Evolutionary conservation across 2,329 filamentous ascomycete species (phyloP), one percentile per base, ranked within the genome.

Genomic region (Madurella fahalii): DNA sequence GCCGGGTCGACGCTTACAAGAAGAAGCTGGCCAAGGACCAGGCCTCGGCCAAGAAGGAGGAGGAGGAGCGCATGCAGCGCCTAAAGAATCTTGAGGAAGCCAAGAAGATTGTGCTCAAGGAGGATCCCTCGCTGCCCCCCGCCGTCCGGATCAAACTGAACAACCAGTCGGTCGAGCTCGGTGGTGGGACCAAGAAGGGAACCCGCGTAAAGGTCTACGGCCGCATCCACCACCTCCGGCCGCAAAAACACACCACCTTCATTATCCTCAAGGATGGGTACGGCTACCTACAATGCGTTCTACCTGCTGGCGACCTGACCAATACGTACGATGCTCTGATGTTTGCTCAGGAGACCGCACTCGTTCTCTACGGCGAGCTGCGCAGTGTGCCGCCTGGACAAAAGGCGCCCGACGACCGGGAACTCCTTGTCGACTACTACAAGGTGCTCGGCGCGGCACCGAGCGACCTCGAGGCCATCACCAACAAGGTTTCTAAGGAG

Each of bases 251-350:
- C 67, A 82, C 90, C 60, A 85, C 90, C 53, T 96, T 96, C 73
- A 79, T 96, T 67, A 93, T 87, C n/a, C 76, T 96, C 60, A 80
- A 85, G 59, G 90, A 95, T 68, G 92, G 92, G 55, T 89, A 92
- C 66, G 89, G 88, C 51, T 85, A 86, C 67, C 78, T 97, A 70
- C 91, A 96, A 77, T 92, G 90, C 67, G 81, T 96, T 58, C 76
- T 96, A 62, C 81, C 84, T 52, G 72, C 78, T 2, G 91, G 91
- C 54, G 80, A 90, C 59, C 80, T 97, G 64, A 87, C 90, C 62
- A 91, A 90, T 78, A 93, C 89, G n/a, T 95, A 95, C 76, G 90
- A 95, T 67, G 89, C 90, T 58, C 77, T 95, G 64, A 91, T 87
- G 20, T 82, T 96, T 63, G 89, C 90, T 32, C 85, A 87, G 59